Evolutionary conservation across 2,329 filamentous ascomycete species (phyloP), one percentile per base, ranked within the genome.

Genomic region (Rhinocladiella similis): DNA sequence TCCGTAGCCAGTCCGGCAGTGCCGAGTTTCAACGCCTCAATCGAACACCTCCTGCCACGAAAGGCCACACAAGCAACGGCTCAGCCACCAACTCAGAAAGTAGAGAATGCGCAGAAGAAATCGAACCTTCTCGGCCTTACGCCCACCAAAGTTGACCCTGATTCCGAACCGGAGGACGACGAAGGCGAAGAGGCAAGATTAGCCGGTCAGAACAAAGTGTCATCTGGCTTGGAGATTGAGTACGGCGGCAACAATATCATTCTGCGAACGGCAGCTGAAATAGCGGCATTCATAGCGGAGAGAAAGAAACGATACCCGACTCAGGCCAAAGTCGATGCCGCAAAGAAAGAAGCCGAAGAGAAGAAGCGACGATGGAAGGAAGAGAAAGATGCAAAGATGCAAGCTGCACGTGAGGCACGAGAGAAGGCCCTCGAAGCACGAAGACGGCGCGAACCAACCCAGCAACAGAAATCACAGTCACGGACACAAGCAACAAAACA

Each of bases 281-380:
- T 97, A 53, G 82, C 84, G 20, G 83, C 84, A 5, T 97, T 91
- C 85, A 84, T 95, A 61, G 85, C 85, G 48, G 91, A 96, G 71
- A 85, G 93, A 57, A 88, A 82, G 68, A 87, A 84, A 63, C 86
- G 87, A 50, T 97, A 84, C 69, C 93, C 93, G 1, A 97, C 92
- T 2, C 83, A 84, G 69, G 83, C 84, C 57, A 85, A 89, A 53
- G 79, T 82, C 54, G 77, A 81, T 53, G 70, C 68, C 42, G 63
- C 60, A 14, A 69, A 68, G 52, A 69, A 67, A 65, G 65, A 71
- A 63, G 51, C 72, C 25, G 71, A 83, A 62, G 83, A 85, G 67
- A 86, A 81, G 69, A 83, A 83, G 67, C 83, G 83, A 68, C 83
- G 81, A 64, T 79, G 80, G 68, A 84, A 86, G 68, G 86, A 89